Percentiles rank a stretch among this genome's conserved stretches.
These are phyloP conservation scores for Tetragonia tetragonoides DNA, from an alignment of 148 eudicot genomes.

Conservation along the genomic window DNA sequence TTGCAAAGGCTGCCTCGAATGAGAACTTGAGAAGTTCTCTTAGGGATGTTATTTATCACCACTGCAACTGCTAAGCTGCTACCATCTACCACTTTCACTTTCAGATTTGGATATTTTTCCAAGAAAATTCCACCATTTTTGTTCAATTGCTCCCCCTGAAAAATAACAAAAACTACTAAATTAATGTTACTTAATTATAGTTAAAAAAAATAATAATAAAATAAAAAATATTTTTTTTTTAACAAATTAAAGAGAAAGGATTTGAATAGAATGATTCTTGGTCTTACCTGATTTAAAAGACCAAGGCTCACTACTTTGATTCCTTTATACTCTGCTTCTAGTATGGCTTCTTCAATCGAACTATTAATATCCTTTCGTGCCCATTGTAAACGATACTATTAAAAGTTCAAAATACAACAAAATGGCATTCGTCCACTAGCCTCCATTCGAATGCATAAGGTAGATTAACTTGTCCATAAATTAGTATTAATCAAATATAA, in stretches of 20 bases:
- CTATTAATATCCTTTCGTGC: slow-evolving; percentile 4
- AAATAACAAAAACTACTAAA: neutral
- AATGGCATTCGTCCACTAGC: neutral
- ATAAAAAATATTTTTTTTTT: too few species aligned
- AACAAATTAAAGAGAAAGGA: too few species aligned
- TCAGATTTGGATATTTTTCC: slow-evolving; percentile 41
- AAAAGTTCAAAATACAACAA: neutral
- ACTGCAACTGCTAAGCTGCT: slow-evolving; percentile 41
- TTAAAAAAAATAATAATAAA: too few species aligned
- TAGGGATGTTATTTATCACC: slow-evolving; percentile 33
- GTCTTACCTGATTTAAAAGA: slow-evolving; percentile 30
- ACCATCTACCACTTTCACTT: slow-evolving; percentile 52
- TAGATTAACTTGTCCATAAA: too few species aligned
- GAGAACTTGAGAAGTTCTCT: slow-evolving; percentile 37
- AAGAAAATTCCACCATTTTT: slow-evolving; percentile 23
- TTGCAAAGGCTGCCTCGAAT: slow-evolving; percentile 34
- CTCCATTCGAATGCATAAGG: neutral
- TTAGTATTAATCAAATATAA: neutral
- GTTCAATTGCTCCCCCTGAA: slow-evolving; percentile 37
- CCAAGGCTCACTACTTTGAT: slow-evolving; percentile 15
- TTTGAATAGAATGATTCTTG: neutral
- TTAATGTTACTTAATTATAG: too few species aligned
- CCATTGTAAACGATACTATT: slow-evolving; percentile 6
- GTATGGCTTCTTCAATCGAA: slow-evolving; percentile 10
- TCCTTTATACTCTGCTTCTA: slow-evolving; percentile 5